Percentiles rank a stretch among this genome's conserved stretches.
phyloP scores from a whole-genome alignment of 495 filamentous ascomycete species.

The Penicillium desertorum region DNA sequence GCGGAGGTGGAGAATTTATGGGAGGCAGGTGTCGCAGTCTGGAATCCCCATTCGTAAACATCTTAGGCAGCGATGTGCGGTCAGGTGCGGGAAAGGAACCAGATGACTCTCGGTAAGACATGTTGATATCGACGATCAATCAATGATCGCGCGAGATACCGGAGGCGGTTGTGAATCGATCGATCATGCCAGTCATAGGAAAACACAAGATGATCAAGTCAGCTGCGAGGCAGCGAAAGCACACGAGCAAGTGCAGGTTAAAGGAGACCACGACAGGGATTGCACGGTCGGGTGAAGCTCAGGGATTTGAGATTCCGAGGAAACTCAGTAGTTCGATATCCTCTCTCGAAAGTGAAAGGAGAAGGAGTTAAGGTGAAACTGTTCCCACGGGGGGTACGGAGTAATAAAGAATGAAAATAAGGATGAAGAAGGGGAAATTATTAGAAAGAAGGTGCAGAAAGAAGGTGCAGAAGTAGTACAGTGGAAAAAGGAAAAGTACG shows the following conservation, averaged over 20 bases:
- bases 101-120: constrained; percentile 4
- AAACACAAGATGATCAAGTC: neutral
- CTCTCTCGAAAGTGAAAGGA: neutral
- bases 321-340: neutral
- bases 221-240: constrained; percentile 8
- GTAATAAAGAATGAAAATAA: constrained; percentile 8
- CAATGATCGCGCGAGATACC: constrained; percentile 14
- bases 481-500: constrained; percentile 3
- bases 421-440: constrained; percentile 5
- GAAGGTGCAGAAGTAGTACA: constrained; percentile 17
- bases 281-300: constrained; percentile 5
- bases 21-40: constrained; percentile 21
- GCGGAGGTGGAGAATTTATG: constrained; percentile 27
- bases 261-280: neutral
- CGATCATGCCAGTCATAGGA: constrained; percentile 15
- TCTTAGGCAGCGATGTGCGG: constrained; percentile 5
- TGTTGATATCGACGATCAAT: constrained; percentile 12
- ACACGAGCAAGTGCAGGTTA: constrained; percentile 11
- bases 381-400: constrained; percentile 6
- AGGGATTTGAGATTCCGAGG: neutral
- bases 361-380: constrained; percentile 17
- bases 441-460: constrained; percentile 1
- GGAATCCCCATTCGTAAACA: constrained; percentile 15
- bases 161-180: constrained; percentile 2
- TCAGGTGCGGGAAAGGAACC: neutral